Conservation (phyloP, 176 grass and related monocot genomes). For the Ananas comosus region DNA sequence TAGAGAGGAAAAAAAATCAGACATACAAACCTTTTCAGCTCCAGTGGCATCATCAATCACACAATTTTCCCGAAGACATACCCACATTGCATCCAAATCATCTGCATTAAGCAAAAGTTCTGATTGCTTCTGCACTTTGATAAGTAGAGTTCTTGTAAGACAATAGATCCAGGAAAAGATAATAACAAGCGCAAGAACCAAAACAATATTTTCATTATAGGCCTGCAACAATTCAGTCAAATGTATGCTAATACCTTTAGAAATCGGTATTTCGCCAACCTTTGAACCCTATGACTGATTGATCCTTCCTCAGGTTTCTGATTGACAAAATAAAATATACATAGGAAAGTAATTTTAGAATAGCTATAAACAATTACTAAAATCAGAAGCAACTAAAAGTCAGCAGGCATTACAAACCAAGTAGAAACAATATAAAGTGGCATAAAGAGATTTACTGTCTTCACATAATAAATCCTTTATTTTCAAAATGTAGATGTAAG, state of each 20-base stretch:
- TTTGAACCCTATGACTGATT: slow-evolving; percentile 93
- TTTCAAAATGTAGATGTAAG: background rate
- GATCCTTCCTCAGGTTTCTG: slow-evolving; percentile 99
- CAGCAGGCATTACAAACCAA: background rate
- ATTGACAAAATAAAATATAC: slow-evolving; percentile 12
- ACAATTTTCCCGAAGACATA: slow-evolving; percentile 97
- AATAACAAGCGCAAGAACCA: slow-evolving; percentile 2
- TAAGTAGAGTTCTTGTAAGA: slow-evolving; percentile 19
- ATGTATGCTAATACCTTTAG: slow-evolving; percentile 51
- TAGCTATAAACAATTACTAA: background rate
- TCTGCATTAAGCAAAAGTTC: slow-evolving; percentile 94
- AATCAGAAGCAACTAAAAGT: background rate
- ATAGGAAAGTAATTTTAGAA: background rate
- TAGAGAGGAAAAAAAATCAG: background rate
- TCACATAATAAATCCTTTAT: background rate
- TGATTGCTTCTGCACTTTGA: slow-evolving; percentile 86
- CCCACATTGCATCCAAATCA: slow-evolving; percentile 99
- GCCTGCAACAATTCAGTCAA: background rate
- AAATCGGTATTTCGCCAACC: slow-evolving; percentile 91
- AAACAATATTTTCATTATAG: slow-evolving; percentile 1
- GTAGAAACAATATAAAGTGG: background rate
- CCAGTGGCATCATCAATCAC: slow-evolving; percentile 92
- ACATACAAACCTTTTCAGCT: slow-evolving; percentile 68
- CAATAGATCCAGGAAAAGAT: background rate
- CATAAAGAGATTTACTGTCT: background rate